phyloP scores from a whole-genome alignment of 106 monocot genomes.

The Cymbidium sinense region DNA sequence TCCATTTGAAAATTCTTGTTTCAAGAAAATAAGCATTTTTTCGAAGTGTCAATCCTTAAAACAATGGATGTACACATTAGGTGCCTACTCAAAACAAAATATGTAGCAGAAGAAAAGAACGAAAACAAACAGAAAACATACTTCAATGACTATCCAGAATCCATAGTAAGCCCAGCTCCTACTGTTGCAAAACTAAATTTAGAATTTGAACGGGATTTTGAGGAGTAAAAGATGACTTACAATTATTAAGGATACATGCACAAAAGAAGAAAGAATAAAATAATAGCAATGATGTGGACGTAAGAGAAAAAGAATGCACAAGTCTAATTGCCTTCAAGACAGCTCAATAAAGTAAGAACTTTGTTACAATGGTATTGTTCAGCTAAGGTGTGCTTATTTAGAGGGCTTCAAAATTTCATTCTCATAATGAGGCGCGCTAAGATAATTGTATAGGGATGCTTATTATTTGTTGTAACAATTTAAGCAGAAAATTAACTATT shows the following conservation, averaged over 20 bases:
- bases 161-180: not conserved
- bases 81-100: not conserved
- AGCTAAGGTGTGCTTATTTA: not conserved
- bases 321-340: not conserved
- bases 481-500: not conserved
- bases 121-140: not conserved
- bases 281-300: not conserved
- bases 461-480: not conserved
- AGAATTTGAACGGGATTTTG: too few relatives aligned
- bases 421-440: not conserved
- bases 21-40: not conserved
- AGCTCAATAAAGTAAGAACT: too few relatives aligned
- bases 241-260: too few relatives aligned
- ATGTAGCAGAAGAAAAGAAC: not conserved
- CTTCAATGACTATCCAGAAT: not conserved
- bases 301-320: not conserved
- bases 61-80: not conserved
- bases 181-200: not conserved
- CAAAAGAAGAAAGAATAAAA: not conserved
- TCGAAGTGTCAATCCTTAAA: not conserved
- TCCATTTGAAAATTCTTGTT: not conserved
- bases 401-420: not conserved
- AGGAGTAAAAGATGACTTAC: too few relatives aligned
- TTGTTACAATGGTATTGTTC: not conserved
- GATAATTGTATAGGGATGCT: not conserved